Evolutionary conservation across 805 yeast species (phyloP).

Genomic region (Sporopachydermia quercuum): DNA sequence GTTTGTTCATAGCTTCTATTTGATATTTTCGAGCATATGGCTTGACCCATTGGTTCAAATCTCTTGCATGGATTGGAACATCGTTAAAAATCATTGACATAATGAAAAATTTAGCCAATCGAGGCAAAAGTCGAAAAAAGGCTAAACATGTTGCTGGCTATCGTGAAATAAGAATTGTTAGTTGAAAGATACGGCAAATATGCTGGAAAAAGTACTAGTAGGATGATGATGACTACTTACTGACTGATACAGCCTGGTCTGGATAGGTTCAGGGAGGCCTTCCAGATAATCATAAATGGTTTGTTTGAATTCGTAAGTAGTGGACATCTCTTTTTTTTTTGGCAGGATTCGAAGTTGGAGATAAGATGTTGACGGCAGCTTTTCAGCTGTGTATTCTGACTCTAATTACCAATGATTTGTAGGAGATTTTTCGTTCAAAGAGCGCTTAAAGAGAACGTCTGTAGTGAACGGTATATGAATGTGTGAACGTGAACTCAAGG

Average conservation of each 20-base stretch:
- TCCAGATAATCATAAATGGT: slow-evolving; percentile 83
- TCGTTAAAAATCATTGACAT: slow-evolving; percentile 80
- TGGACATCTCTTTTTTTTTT: too few relatives aligned
- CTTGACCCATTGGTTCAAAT: slow-evolving; percentile 65
- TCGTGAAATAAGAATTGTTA: slow-evolving; percentile 8
- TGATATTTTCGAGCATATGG: slow-evolving; percentile 39
- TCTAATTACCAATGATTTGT: too few relatives aligned
- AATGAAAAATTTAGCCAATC: slow-evolving; percentile 76
- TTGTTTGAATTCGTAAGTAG: slow-evolving; percentile 32
- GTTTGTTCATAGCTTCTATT: slow-evolving; percentile 64
- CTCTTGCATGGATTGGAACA: slow-evolving; percentile 48
- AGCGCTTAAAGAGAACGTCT: too few relatives aligned
- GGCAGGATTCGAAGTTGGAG: too few relatives aligned
- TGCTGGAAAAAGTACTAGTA: slow-evolving; percentile 4
- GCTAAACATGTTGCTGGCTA: slow-evolving; percentile 88
- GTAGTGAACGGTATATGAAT: too few relatives aligned
- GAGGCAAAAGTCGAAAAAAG: slow-evolving; percentile 77
- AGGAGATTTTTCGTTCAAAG: too few relatives aligned
- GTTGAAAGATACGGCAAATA: not conserved
- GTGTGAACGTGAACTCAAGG: too few relatives aligned
- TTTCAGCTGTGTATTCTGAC: too few relatives aligned
- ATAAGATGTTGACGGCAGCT: too few relatives aligned
- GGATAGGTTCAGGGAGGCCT: slow-evolving; percentile 78
- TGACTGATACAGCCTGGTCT: slow-evolving; percentile 62
- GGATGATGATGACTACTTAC: too few relatives aligned